A percentile compares a stretch with the other conserved stretches of the same genome.
Conservation (phyloP, 805 yeast species). For the Candida oleophila region DNA sequence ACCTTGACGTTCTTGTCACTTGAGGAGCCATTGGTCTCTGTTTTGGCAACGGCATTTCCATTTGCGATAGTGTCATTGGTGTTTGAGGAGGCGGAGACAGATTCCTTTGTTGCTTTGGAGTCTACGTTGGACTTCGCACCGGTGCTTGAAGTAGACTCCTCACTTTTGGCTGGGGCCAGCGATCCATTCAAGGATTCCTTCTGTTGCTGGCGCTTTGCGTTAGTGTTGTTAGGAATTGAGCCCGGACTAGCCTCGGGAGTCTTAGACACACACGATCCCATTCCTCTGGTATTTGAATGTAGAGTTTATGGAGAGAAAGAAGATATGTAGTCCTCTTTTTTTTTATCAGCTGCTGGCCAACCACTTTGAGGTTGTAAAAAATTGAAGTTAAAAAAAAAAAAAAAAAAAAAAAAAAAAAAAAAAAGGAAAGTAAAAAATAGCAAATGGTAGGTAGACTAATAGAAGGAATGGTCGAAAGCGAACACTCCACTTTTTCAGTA, state of each 20-base stretch:
- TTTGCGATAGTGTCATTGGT: neutral
- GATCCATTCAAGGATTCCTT: neutral
- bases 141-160: neutral
- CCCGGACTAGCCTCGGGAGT: neutral
- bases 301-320: neutral
- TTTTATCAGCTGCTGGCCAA: neutral
- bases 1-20: slow-evolving; percentile 60
- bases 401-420: no score
- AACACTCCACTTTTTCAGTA: no score
- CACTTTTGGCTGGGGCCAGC: neutral
- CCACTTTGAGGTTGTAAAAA: no score
- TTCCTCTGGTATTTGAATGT: neutral
- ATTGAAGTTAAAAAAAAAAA: no score
- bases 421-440: no score
- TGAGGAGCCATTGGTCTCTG: neutral
- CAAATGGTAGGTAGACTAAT: no score
- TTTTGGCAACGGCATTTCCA: neutral
- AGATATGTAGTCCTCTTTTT: neutral
- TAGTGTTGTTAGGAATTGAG: neutral
- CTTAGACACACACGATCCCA: slow-evolving; percentile 9
- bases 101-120: neutral
- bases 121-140: neutral
- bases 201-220: slow-evolving; percentile 1
- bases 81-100: no score
- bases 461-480: no score